A percentile compares a stretch with the other conserved stretches of the same genome.
phyloP scores from a whole-genome alignment of 2,329 filamentous ascomycete species.

The Cladobotryum mycophilum region DNA sequence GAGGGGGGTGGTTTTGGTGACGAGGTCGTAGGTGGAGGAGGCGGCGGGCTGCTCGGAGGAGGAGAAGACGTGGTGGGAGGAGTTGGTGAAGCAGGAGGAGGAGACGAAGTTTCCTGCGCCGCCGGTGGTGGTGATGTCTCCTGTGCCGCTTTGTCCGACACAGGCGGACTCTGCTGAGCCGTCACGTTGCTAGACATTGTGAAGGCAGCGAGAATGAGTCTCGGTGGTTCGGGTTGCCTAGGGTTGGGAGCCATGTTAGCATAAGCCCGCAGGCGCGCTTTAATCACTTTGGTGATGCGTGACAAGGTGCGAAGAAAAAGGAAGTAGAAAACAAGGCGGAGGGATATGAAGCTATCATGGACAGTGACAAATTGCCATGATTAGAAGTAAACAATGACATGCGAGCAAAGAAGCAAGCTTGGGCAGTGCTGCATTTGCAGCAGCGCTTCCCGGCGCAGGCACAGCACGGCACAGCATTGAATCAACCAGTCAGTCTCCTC shows the following conservation, averaged over 20 bases:
- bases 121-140: conserved; percentile 2
- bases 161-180: background rate
- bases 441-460: too few species aligned
- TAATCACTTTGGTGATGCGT: conserved; percentile 6
- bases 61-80: conserved; percentile 8
- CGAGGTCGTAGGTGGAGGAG: conserved; percentile 7
- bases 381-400: too few species aligned
- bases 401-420: too few species aligned
- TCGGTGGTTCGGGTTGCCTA: conserved; percentile 20
- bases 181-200: conserved; percentile 27
- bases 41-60: conserved; percentile 7
- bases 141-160: background rate
- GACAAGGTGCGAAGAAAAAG: background rate
- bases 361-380: too few species aligned
- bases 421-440: too few species aligned
- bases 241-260: conserved; percentile 30
- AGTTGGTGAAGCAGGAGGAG: conserved; percentile 2
- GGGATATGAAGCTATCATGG: too few species aligned
- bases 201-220: conserved; percentile 15
- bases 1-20: conserved; percentile 6
- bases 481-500: too few species aligned
- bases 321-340: too few species aligned
- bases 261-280: conserved; percentile 11
- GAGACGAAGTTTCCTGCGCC: background rate
- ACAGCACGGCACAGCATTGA: too few species aligned